These are phyloP conservation scores for Pyrenochaeta sp. DNA, from an alignment of 2,329 filamentous ascomycete genomes.

Conservation along the genomic window DNA sequence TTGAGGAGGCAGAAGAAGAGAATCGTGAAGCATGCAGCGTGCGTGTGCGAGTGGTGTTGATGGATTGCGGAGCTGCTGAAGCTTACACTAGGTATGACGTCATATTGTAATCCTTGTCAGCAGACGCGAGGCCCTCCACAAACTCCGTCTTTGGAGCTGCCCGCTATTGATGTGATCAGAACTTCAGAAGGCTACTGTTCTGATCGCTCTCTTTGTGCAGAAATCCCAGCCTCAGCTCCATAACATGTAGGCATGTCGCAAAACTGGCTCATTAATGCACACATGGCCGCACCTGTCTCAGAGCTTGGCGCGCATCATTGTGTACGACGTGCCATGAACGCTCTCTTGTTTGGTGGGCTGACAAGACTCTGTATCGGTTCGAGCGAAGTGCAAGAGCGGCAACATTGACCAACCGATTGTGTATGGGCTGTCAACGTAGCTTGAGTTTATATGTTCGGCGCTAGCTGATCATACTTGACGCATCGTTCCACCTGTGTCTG, in stretches of 20 bases:
- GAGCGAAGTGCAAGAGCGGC: neutral
- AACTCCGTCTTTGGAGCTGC: no score
- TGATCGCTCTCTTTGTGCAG: neutral
- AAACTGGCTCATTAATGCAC: neutral
- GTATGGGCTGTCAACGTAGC: neutral
- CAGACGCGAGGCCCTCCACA: neutral
- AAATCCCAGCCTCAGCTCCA: neutral
- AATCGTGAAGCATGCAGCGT: neutral
- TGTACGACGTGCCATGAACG: neutral
- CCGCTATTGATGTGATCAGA: neutral
- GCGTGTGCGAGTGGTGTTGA: conserved; percentile 10
- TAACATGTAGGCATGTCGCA: neutral
- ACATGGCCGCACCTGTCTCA: neutral
- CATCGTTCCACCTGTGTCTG: conserved; percentile 75
- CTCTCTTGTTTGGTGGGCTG: neutral
- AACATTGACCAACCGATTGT: no score
- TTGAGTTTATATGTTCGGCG: conserved; percentile 75
- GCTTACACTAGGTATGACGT: conserved; percentile 11
- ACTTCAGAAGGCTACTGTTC: neutral
- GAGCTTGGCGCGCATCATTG: neutral
- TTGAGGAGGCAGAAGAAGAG: neutral
- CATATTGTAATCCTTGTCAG: conserved; percentile 12
- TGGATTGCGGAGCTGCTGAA: conserved; percentile 11
- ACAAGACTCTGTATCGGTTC: neutral
- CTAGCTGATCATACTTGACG: conserved; percentile 88